Evolutionary conservation across 2,329 filamentous ascomycete genomes (phyloP).

Genomic region (Pseudogymnoascus sp.): DNA sequence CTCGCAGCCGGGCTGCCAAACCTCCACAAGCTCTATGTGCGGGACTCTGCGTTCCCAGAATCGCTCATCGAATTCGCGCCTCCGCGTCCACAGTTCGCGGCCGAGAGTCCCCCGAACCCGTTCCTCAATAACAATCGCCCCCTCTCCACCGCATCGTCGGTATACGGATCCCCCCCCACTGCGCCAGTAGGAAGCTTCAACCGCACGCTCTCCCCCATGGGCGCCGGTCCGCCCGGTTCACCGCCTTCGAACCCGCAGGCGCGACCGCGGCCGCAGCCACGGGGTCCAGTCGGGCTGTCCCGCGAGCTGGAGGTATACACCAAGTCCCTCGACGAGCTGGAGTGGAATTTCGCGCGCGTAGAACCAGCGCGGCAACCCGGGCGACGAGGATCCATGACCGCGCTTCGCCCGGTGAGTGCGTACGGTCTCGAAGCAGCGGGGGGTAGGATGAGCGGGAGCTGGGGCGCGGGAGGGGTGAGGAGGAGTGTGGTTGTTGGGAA

Average conservation of each 20-base stretch:
- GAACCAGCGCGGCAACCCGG: slow-evolving; percentile 35
- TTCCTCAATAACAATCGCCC: slow-evolving; percentile 17
- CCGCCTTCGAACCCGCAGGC: slow-evolving; percentile 4
- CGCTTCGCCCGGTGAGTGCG: slow-evolving; percentile 36
- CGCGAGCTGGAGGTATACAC: slow-evolving; percentile 55
- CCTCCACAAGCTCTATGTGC: slow-evolving; percentile 72
- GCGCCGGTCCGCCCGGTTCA: slow-evolving; percentile 13
- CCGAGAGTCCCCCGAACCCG: slow-evolving; percentile 21
- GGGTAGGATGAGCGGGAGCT: slow-evolving; percentile 20
- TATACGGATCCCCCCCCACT: not conserved
- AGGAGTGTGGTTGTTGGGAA: slow-evolving; percentile 58
- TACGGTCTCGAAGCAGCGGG: slow-evolving; percentile 35
- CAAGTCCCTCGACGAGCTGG: slow-evolving; percentile 57
- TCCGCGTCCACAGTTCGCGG: slow-evolving; percentile 45
- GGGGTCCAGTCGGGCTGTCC: slow-evolving; percentile 33
- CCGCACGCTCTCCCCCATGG: not conserved
- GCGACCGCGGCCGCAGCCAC: not conserved
- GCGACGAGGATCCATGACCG: slow-evolving; percentile 28
- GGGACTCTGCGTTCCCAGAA: slow-evolving; percentile 75
- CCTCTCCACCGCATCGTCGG: slow-evolving; percentile 11
- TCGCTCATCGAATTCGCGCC: slow-evolving; percentile 61
- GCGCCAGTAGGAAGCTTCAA: not conserved
- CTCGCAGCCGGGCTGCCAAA: slow-evolving; percentile 65
- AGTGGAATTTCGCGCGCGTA: slow-evolving; percentile 59
- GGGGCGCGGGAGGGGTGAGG: slow-evolving; percentile 47